Percentiles rank a stretch among this genome's conserved stretches.
Evolutionary conservation across 164 flowering plant species (phyloP).

Genomic region (Amborella trichopoda): DNA sequence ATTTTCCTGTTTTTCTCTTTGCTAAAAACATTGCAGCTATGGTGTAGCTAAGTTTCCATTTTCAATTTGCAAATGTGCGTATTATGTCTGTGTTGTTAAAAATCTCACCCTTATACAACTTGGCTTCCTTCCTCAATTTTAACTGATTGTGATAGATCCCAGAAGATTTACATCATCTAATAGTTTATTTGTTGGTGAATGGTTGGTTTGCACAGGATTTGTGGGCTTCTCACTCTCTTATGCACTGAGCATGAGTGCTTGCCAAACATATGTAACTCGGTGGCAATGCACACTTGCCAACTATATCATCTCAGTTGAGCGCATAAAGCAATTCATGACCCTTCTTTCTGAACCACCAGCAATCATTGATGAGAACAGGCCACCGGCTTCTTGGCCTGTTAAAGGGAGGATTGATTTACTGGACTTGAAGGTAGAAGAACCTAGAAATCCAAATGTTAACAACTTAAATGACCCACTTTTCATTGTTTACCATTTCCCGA

Average conservation of each 20-base stretch:
- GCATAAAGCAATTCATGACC: slow-evolving; percentile 78
- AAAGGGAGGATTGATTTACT: slow-evolving; percentile 57
- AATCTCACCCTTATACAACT: too few relatives aligned
- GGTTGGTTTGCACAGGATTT: too few relatives aligned
- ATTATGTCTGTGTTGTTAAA: not conserved
- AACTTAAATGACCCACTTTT: too few relatives aligned
- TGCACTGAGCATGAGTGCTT: slow-evolving; percentile 43
- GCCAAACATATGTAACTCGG: slow-evolving; percentile 46
- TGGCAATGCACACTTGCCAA: slow-evolving; percentile 67
- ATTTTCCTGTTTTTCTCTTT: too few relatives aligned
- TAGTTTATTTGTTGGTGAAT: too few relatives aligned
- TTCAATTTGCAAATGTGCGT: not conserved
- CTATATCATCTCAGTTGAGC: slow-evolving; percentile 68
- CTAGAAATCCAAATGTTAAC: not conserved
- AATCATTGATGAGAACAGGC: slow-evolving; percentile 44
- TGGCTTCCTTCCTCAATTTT: not conserved
- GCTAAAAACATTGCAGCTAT: too few relatives aligned
- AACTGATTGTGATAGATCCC: too few relatives aligned
- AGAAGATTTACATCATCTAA: too few relatives aligned
- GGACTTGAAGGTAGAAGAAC: slow-evolving; percentile 40
- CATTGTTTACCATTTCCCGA: not conserved
- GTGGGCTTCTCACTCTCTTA: slow-evolving; percentile 86
- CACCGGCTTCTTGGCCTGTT: slow-evolving; percentile 71
- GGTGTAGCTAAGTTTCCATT: too few relatives aligned
- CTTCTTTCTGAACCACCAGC: slow-evolving; percentile 73